Evolutionary conservation across 306 rosid species (phyloP).

Genomic region (Prunus mira): DNA sequence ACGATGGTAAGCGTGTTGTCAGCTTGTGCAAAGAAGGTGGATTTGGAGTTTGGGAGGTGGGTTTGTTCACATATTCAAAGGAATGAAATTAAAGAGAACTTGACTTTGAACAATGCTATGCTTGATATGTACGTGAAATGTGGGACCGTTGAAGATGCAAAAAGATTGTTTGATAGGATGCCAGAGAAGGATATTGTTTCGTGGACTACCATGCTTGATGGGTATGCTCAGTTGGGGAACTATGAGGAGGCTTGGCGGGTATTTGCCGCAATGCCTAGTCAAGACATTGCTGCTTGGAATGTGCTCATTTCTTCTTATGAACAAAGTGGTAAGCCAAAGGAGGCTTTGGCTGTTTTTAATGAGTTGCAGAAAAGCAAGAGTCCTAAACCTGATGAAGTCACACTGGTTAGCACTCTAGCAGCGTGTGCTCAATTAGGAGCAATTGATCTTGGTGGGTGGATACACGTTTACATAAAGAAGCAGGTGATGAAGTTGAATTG

Average conservation of each 20-base stretch:
- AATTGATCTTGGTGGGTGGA: constrained; percentile 59
- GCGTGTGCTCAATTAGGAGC: constrained; percentile 69
- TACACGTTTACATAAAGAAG: constrained; percentile 47
- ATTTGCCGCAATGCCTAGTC: constrained; percentile 46
- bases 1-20: constrained; percentile 61
- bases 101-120: constrained; percentile 60
- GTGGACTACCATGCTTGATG: constrained; percentile 71
- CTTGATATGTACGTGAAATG: constrained; percentile 66
- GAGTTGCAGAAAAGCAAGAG: constrained; percentile 44
- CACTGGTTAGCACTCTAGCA: constrained; percentile 50
- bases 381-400: constrained; percentile 55
- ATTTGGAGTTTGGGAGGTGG: constrained; percentile 65
- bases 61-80: constrained; percentile 47
- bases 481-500: constrained; percentile 42
- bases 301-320: constrained; percentile 56
- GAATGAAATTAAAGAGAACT: constrained; percentile 33
- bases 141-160: constrained; percentile 46
- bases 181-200: constrained; percentile 61
- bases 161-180: constrained; percentile 49
- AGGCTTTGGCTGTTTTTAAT: constrained; percentile 53
- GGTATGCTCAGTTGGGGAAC: constrained; percentile 48
- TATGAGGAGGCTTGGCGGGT: constrained; percentile 39
- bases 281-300: constrained; percentile 64
- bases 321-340: constrained; percentile 58
- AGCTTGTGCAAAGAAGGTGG: constrained; percentile 51